These are phyloP conservation scores for Boletus reticuloceps DNA, from an alignment of 768 basidiomycete species.

Conservation along the genomic window DNA sequence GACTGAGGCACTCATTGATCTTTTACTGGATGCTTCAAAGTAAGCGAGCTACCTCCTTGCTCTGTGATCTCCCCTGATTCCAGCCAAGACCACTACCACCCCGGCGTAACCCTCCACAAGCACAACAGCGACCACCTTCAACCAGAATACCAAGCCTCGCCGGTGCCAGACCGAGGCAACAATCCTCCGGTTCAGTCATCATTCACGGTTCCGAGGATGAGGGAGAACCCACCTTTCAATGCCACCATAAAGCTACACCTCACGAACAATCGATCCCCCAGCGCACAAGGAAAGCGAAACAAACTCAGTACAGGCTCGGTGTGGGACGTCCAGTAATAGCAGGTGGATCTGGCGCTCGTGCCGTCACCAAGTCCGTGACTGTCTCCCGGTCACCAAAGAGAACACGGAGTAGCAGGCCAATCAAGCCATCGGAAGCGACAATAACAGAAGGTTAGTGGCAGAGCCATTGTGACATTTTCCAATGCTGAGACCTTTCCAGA, in stretches of 20 bases:
- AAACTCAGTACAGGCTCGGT: slow-evolving; percentile 66
- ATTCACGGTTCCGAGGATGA: slow-evolving; percentile 47
- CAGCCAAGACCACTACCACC: slow-evolving; percentile 24
- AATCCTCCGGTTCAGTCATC: slow-evolving; percentile 35
- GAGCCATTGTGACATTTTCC: not conserved
- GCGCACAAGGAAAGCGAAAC: slow-evolving; percentile 67
- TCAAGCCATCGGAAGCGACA: slow-evolving; percentile 51
- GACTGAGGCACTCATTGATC: slow-evolving; percentile 74
- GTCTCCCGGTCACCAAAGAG: slow-evolving; percentile 46
- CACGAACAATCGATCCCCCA: slow-evolving; percentile 24
- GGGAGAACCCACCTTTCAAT: slow-evolving; percentile 26
- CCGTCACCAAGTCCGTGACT: slow-evolving; percentile 58
- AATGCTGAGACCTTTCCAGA: slow-evolving; percentile 22
- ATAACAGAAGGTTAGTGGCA: slow-evolving; percentile 50
- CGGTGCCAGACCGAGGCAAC: slow-evolving; percentile 26
- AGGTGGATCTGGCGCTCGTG: slow-evolving; percentile 65
- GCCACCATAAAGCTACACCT: slow-evolving; percentile 12
- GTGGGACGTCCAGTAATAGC: slow-evolving; percentile 66
- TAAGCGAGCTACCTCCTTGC: slow-evolving; percentile 36
- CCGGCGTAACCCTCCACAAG: slow-evolving; percentile 18
- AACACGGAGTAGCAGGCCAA: slow-evolving; percentile 46
- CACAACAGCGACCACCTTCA: slow-evolving; percentile 30
- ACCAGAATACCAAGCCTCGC: slow-evolving; percentile 32
- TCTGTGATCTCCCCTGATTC: slow-evolving; percentile 35
- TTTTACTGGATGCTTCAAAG: slow-evolving; percentile 55